Base-by-base conservation (phyloP, 352 stramenopile species). In the Pythium vanterpoolii region DNA sequence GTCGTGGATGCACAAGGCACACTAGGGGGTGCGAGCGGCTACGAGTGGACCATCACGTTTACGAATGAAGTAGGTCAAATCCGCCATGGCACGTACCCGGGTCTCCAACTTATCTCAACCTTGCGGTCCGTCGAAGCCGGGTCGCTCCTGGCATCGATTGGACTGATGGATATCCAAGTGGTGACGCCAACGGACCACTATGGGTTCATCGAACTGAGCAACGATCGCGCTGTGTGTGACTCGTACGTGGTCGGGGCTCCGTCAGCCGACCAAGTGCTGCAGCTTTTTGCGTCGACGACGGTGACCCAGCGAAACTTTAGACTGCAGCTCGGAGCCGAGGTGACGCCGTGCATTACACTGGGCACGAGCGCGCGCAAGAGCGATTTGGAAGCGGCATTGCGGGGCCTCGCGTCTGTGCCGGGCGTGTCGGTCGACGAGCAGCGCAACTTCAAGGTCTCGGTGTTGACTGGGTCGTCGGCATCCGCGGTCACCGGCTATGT, bases 1-100 rank as follows among this genome's bases (percentile, higher is more conserved):
- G 74, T 72, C 27, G 13, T 81, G 0, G 81, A 93, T 47, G 18
- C 34, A 0, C 66, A 61, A 18, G 80, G 83, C 2, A 72, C 46
- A 19, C 61, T 73, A 34, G 43, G 40, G 3, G 79, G 83, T 0
- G 60, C 81, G 2, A 74, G 62, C 40, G 83, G 83, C 4, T 93
- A 91, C 52, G 60, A 78, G 42, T 93, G 83, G 83, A 80, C 72
- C 0, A 79, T 93, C 47, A 77, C 74, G 0, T 93, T 91, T 45
- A 42, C 58, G n/a, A 73, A 77, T 4, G 69, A 84, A n/a, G 46
- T 67, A n/a, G 66, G 73, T 4, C 38, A 67, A 34, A 28, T 85
- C 47, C 39, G 58, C 3, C 47, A 83, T 24, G 59, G 60, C 11
- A 42, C 39, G 14, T 80, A 84, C 30, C 73, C 80, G 19, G 78